Conservation (phyloP, 331 rosid genomes). For the Malus hybrid region DNA sequence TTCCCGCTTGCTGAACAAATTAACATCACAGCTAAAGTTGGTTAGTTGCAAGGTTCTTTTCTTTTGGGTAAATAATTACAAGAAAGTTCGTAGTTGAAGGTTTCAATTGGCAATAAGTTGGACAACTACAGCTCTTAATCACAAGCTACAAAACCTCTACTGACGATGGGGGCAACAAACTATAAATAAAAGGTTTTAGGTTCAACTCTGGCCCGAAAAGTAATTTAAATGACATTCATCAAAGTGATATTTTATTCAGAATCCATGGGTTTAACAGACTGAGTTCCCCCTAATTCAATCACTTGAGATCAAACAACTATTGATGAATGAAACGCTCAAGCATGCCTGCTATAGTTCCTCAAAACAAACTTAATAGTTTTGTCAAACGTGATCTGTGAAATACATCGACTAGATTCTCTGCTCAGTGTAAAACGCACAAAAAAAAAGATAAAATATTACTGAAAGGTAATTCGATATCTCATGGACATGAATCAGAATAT, state of each 20-base stretch:
- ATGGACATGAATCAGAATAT: neutral
- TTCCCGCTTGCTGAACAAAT: conserved; percentile 58
- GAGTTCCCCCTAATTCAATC: neutral
- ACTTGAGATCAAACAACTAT: neutral
- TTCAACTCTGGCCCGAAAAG: neutral
- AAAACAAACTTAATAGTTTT: no score
- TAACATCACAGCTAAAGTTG: neutral
- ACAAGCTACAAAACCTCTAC: neutral
- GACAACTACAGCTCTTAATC: no score
- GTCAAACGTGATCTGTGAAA: no score
- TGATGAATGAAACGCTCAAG: neutral
- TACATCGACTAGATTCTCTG: no score
- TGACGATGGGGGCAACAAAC: neutral
- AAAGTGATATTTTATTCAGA: neutral
- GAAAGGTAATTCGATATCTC: no score
- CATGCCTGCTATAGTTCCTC: no score
- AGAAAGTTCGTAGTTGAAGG: no score
- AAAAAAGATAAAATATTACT: no score
- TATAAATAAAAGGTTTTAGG: neutral
- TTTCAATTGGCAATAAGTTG: no score
- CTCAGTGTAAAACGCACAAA: no score
- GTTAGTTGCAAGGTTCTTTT: neutral
- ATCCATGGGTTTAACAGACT: no score
- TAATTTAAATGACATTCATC: neutral
- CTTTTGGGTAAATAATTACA: neutral